Conservation (phyloP, 116 monocot species). For the Zostera marina region DNA sequence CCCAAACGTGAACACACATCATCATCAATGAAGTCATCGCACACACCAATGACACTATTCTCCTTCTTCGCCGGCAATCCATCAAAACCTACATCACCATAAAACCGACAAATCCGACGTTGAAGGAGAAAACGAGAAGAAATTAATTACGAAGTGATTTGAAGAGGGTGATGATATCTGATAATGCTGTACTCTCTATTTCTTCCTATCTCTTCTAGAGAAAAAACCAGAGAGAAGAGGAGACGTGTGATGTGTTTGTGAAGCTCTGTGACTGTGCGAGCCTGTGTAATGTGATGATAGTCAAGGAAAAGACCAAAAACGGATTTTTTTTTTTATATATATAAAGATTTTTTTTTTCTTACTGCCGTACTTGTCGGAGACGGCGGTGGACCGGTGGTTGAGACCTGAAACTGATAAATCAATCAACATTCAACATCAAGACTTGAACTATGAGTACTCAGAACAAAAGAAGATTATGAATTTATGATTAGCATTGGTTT, state of each 20-base stretch:
- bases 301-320: not conserved
- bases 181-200: no score
- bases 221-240: not conserved
- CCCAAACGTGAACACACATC: constrained; percentile 1
- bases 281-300: not conserved
- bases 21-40: not conserved
- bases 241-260: not conserved
- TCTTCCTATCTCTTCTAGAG: no score
- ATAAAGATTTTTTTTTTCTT: no score
- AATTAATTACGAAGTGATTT: not conserved
- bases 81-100: not conserved
- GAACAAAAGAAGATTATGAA: no score
- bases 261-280: constrained; percentile 1
- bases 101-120: not conserved
- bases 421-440: no score
- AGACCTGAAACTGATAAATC: no score
- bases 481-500: no score
- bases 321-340: no score
- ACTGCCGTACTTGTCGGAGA: no score
- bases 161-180: no score
- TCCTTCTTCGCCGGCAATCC: constrained; percentile 1
- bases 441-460: no score
- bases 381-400: no score
- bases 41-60: not conserved
- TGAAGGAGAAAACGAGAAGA: not conserved